Conservation (phyloP, 164 flowering plant genomes). For the Santalum album region DNA sequence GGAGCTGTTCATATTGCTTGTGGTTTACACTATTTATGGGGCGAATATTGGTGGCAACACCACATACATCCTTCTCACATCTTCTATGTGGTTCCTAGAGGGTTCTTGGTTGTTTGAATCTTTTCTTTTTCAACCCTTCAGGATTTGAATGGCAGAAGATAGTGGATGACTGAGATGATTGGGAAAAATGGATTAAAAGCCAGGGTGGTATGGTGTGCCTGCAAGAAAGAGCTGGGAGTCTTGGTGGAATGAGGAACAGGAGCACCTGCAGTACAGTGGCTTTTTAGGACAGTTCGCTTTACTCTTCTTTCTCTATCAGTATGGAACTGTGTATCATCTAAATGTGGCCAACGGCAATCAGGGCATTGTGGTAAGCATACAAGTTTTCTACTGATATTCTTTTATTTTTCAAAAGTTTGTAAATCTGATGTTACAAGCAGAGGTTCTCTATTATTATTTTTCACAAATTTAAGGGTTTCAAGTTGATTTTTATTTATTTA, state of each 20-base stretch:
- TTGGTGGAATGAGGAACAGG: conserved; percentile 99
- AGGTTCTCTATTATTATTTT: neutral
- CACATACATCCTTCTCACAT: conserved; percentile 39
- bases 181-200: conserved; percentile 88
- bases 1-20: conserved; percentile 68
- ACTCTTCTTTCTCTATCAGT: conserved; percentile 84
- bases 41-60: conserved; percentile 20
- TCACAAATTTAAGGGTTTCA: too few species aligned
- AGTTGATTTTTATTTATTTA: neutral
- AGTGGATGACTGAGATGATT: conserved; percentile 96
- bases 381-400: neutral
- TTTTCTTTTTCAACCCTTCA: conserved; percentile 85
- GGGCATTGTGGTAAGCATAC: conserved; percentile 60
- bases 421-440: too few species aligned
- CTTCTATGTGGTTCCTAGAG: conserved; percentile 90
- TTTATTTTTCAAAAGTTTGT: too few species aligned
- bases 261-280: conserved; percentile 72
- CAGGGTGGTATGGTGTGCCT: conserved; percentile 91
- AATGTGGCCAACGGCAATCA: conserved; percentile 46
- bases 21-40: conserved; percentile 62
- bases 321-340: conserved; percentile 87
- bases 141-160: conserved; percentile 99
- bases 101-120: conserved; percentile 85
- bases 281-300: conserved; percentile 53
- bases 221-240: conserved; percentile 97